Evolutionary conservation across 2,329 filamentous ascomycete species (phyloP).

Genomic region (Ciborinia camelliae): DNA sequence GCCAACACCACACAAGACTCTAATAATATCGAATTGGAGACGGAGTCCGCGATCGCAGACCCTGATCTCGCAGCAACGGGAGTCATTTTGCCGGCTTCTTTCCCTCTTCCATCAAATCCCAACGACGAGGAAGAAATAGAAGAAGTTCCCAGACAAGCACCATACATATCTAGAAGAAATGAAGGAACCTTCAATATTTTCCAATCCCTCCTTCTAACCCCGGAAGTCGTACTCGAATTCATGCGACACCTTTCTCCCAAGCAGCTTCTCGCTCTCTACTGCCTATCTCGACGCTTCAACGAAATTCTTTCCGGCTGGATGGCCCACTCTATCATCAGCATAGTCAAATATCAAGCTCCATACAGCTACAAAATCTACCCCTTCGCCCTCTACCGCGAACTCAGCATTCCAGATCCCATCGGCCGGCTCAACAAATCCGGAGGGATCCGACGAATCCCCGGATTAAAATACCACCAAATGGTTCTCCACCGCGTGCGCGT

Average conservation of each 20-base stretch:
- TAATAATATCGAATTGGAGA: neutral
- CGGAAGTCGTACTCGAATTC: constrained; percentile 6
- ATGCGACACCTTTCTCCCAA: neutral
- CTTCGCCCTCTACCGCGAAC: constrained; percentile 55
- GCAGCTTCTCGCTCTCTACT: neutral
- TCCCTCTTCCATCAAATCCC: neutral
- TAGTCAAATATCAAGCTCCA: constrained; percentile 54
- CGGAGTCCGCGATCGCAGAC: neutral
- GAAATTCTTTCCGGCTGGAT: neutral
- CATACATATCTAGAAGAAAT: neutral
- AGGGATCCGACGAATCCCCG: constrained; percentile 53
- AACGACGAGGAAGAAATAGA: neutral
- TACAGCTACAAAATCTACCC: constrained; percentile 54
- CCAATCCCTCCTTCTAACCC: neutral
- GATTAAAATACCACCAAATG: constrained; percentile 66
- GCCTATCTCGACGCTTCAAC: neutral
- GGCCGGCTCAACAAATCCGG: constrained; percentile 40
- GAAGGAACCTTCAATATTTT: constrained; percentile 9
- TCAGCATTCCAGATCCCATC: constrained; percentile 59
- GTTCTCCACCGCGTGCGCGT: constrained; percentile 55
- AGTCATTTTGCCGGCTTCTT: neutral
- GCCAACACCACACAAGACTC: neutral
- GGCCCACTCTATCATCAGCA: constrained; percentile 38
- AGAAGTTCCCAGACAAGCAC: neutral
- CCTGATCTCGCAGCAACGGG: neutral